Evolutionary conservation across 83 land plant genomes (phyloP).

Genomic region (Picea abies): DNA sequence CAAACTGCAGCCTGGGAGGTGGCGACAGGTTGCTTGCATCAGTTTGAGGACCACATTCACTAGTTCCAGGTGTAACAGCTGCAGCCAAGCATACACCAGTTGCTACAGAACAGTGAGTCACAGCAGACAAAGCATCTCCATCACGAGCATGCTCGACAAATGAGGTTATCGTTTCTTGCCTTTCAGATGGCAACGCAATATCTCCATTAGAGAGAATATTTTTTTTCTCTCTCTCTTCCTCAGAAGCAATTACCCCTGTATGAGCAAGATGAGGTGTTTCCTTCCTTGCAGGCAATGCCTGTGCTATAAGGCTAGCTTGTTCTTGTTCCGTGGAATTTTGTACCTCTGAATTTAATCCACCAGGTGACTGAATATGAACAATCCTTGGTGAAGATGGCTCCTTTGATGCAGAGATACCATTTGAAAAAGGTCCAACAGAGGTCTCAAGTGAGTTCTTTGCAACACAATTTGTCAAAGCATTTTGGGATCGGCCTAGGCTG

Average conservation of each 20-base stretch:
- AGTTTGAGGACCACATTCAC: constrained; percentile 36
- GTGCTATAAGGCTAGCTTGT: constrained; percentile 4
- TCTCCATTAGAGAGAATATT: constrained; percentile 7
- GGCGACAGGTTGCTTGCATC: constrained; percentile 36
- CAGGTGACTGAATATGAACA: constrained; percentile 2
- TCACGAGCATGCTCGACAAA: constrained; percentile 15
- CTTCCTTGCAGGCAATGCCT: constrained; percentile 6
- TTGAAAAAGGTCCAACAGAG: not conserved
- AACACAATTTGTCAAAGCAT: not conserved
- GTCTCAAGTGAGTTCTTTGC: not conserved
- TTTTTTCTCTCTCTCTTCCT: constrained; percentile 7
- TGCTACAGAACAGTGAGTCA: constrained; percentile 26
- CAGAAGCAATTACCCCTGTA: not conserved
- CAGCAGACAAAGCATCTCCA: constrained; percentile 22
- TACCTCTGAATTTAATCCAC: not conserved
- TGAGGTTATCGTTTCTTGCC: constrained; percentile 21
- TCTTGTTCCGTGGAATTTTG: constrained; percentile 3
- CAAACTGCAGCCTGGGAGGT: constrained; percentile 52
- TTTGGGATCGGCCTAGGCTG: constrained; percentile 12
- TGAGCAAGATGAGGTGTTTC: not conserved
- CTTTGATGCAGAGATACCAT: constrained; percentile 4
- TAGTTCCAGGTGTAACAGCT: constrained; percentile 30
- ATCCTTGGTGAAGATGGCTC: constrained; percentile 4
- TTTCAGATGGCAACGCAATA: constrained; percentile 23
- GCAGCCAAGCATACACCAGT: constrained; percentile 28